Base-by-base conservation (phyloP, 306 rosid species). In the Dalbergia cultrata region DNA sequence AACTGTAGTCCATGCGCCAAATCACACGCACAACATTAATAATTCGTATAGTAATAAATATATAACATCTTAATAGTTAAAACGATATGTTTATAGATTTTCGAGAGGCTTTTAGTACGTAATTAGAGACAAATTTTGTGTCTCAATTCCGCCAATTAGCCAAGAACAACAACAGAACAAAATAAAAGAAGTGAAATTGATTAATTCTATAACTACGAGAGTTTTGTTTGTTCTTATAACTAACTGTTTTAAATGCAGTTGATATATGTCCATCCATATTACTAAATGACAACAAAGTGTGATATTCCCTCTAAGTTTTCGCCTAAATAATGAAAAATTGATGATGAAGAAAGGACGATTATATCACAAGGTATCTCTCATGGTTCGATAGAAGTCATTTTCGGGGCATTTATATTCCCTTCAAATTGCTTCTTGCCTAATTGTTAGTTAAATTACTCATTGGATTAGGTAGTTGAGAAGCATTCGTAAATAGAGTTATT, bases 301-400 rank as follows among this genome's bases (percentile, higher is more conserved):
- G 26, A 70, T 44, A 13, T 33, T 3, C 18, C 34, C 7, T 62
- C 79, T 17, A 59, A 43, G 57, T 65, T 70, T 77, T 77, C 65
- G 6, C 62, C 39, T 16, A 19, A 76, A 83, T 50, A 71, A 80
- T 72, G 72, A 67, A 80, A 64, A 83, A 71, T 83, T 83, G 49
- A 67, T 61, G 50, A 22, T 41, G 34, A 86, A 73, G 87, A 77
- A 80, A 86, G 43, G 37, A 72, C 18, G 78, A 71, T 83, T 82
- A 64, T 74, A 17, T 62, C 75, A 66, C 64, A 72, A 82, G 84
- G 83, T 80, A 90, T 69, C 64, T 59, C 72, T 67, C 47, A 33
- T 34, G 5, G 80, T 80, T 77, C 17, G 76, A 85, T 68, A 67
- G 0, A 72, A 62, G 86, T 88, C 82, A 62, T 76, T 84, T 85